Evolutionary conservation across 352 stramenopile species (phyloP).

Genomic region (Phytophthora sojae): DNA sequence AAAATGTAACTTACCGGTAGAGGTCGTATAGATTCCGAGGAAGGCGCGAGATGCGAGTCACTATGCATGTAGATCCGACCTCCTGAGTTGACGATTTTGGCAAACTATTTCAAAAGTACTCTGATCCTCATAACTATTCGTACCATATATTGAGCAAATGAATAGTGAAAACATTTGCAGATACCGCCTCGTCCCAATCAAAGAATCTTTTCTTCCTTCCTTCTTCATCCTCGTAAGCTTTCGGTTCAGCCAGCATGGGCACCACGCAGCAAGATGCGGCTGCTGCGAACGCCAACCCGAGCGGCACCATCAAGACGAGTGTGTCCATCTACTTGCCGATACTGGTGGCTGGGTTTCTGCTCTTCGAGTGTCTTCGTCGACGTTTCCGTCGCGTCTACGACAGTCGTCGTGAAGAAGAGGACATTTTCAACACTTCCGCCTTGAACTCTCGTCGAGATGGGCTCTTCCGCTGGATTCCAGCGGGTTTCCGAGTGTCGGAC

Average conservation of each 20-base stretch:
- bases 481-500: slow-evolving; percentile 54
- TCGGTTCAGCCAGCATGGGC: slow-evolving; percentile 20
- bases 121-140: background rate
- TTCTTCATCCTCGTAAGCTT: background rate
- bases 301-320: slow-evolving; percentile 72
- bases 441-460: slow-evolving; percentile 8
- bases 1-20: background rate
- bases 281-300: slow-evolving; percentile 68
- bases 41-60: too few relatives aligned
- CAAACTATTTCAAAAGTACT: slow-evolving; percentile 1
- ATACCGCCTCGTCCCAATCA: slow-evolving; percentile 23
- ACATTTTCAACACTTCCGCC: slow-evolving; percentile 38
- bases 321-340: slow-evolving; percentile 72
- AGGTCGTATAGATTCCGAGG: too few relatives aligned
- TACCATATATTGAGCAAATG: background rate
- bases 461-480: slow-evolving; percentile 63
- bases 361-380: slow-evolving; percentile 69
- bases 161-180: slow-evolving; percentile 8
- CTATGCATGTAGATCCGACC: too few relatives aligned
- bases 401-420: slow-evolving; percentile 42
- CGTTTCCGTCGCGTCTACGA: slow-evolving; percentile 69
- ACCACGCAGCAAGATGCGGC: slow-evolving; percentile 60
- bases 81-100: too few relatives aligned
- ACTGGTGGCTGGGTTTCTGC: slow-evolving; percentile 50
- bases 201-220: slow-evolving; percentile 11